These are phyloP conservation scores for Saccharata proteae DNA, from an alignment of 2,329 filamentous ascomycete genomes.

Conservation along the genomic window DNA sequence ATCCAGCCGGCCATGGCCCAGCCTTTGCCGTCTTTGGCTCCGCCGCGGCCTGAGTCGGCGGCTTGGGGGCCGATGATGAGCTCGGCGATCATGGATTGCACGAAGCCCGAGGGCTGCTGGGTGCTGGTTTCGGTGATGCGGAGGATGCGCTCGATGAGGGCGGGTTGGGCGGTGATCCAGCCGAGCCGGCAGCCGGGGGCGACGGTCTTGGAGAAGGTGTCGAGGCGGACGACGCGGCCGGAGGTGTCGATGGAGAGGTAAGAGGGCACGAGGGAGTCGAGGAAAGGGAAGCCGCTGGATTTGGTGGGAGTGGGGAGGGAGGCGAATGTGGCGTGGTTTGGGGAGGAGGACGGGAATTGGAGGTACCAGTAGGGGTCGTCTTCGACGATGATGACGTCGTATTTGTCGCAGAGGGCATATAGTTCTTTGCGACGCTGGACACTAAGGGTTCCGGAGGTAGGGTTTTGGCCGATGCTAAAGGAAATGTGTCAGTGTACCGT, in stretches of 20 bases:
- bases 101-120: slow-evolving; percentile 79
- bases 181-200: slow-evolving; percentile 82
- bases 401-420: slow-evolving; percentile 68
- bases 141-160: slow-evolving; percentile 58
- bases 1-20: slow-evolving; percentile 85
- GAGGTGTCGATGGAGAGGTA: slow-evolving; percentile 73
- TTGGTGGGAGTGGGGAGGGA: slow-evolving; percentile 23
- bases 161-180: slow-evolving; percentile 80
- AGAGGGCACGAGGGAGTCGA: slow-evolving; percentile 73
- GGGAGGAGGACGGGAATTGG: slow-evolving; percentile 64
- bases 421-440: slow-evolving; percentile 63
- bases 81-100: slow-evolving; percentile 70
- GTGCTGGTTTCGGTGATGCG: slow-evolving; percentile 69
- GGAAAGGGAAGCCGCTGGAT: slow-evolving; percentile 58
- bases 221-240: slow-evolving; percentile 76
- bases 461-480: slow-evolving; percentile 88
- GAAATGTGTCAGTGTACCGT: slow-evolving; percentile 3
- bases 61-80: slow-evolving; percentile 61
- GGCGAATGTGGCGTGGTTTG: no score
- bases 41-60: slow-evolving; percentile 32
- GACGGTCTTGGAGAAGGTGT: slow-evolving; percentile 89
- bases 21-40: slow-evolving; percentile 41
- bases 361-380: slow-evolving; percentile 96
- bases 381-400: slow-evolving; percentile 83
- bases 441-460: slow-evolving; percentile 64